phyloP scores from a whole-genome alignment of 768 basidiomycete species.

The Tulasnella sp. region DNA sequence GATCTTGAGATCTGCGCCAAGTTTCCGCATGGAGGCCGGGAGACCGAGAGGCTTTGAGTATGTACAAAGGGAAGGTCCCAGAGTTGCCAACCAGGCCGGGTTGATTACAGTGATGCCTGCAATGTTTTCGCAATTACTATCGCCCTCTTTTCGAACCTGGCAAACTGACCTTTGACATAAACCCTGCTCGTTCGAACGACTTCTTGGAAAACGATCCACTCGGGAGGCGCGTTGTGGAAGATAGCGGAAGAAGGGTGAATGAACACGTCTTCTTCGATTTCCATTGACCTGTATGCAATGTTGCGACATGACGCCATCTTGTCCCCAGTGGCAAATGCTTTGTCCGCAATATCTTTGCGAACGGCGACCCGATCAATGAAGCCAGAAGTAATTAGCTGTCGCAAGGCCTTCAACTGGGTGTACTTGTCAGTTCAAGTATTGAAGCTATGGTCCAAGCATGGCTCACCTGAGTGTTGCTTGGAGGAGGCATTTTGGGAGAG shows the following conservation, averaged over 20 bases:
- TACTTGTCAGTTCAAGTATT: not conserved
- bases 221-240: conserved; percentile 65
- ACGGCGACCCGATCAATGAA: conserved; percentile 96
- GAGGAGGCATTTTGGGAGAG: conserved; percentile 64
- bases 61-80: conserved; percentile 79
- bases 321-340: conserved; percentile 52
- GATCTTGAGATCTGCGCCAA: conserved; percentile 61
- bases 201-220: conserved; percentile 81
- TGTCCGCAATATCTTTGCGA: conserved; percentile 74
- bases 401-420: conserved; percentile 77
- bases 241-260: conserved; percentile 88
- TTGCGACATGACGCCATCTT: conserved; percentile 73
- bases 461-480: conserved; percentile 68
- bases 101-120: conserved; percentile 80
- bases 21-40: conserved; percentile 30
- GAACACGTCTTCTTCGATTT: conserved; percentile 80
- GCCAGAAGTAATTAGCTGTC: conserved; percentile 80
- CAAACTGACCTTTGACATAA: conserved; percentile 69
- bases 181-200: conserved; percentile 67
- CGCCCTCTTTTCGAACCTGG: too few relatives aligned
- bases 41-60: conserved; percentile 81
- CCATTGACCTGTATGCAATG: conserved; percentile 76
- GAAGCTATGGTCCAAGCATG: not conserved
- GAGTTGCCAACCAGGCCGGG: conserved; percentile 75
- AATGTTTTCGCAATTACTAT: not conserved